These are phyloP conservation scores for Metschnikowia noctiluminum DNA, from an alignment of 805 yeast species.

Conservation along the genomic window DNA sequence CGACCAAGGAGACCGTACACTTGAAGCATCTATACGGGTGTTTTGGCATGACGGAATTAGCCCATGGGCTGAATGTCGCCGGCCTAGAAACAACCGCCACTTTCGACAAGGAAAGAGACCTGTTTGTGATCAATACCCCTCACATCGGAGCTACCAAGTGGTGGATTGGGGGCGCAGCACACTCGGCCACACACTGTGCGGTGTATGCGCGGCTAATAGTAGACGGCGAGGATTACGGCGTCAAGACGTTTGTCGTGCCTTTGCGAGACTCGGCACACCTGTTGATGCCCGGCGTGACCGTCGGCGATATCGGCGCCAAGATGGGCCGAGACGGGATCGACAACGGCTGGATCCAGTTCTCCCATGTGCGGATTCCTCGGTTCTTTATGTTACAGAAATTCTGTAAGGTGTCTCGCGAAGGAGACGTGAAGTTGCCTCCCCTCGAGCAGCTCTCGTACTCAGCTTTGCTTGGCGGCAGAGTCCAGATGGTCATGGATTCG, in stretches of 20 bases:
- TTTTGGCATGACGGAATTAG: constrained; percentile 23
- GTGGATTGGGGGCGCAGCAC: constrained; percentile 25
- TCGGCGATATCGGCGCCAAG: constrained; percentile 23
- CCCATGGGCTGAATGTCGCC: constrained; percentile 22
- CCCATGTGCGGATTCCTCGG: constrained; percentile 20
- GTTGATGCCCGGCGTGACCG: constrained; percentile 21
- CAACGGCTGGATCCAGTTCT: constrained; percentile 24
- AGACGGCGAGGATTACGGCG: constrained; percentile 21
- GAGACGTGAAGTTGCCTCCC: constrained; percentile 19
- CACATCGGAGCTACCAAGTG: constrained; percentile 24
- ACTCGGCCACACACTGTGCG: constrained; percentile 20
- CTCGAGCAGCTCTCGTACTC: constrained; percentile 21
- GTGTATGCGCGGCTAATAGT: constrained; percentile 21
- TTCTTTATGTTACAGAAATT: constrained; percentile 22
- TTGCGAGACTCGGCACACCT: constrained; percentile 20
- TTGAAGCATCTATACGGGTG: constrained; percentile 19
- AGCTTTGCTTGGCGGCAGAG: constrained; percentile 21
- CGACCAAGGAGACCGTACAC: constrained; percentile 16
- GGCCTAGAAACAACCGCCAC: constrained; percentile 24
- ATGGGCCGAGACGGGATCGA: constrained; percentile 24
- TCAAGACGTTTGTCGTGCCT: constrained; percentile 22
- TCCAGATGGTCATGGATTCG: constrained; percentile 22
- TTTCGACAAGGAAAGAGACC: constrained; percentile 19
- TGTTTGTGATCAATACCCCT: constrained; percentile 21
- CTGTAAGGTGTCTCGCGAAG: constrained; percentile 18